Percentiles rank a stretch among this genome's conserved stretches.
Conservation (phyloP, 176 grass and related monocot species). For the Musa schizocarpa region DNA sequence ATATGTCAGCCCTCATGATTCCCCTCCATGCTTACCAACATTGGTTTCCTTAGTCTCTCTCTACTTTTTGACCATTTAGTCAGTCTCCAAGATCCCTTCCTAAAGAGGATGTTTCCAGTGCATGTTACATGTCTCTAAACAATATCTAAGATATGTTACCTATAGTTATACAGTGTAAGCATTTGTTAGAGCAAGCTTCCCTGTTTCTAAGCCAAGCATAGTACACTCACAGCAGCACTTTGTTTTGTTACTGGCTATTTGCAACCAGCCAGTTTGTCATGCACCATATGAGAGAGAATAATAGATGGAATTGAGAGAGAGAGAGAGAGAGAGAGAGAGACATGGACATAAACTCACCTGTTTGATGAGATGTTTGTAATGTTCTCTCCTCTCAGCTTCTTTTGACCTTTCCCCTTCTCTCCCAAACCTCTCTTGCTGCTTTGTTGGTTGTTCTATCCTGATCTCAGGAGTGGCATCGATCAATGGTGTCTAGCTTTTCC, state of each 20-base stretch:
- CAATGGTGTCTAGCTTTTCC: background rate
- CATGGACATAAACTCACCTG: background rate
- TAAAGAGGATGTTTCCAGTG: background rate
- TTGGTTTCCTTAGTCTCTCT: background rate
- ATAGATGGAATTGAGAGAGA: background rate
- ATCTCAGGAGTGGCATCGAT: too few relatives aligned
- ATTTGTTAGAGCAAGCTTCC: background rate
- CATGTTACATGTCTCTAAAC: slow-evolving; percentile 1
- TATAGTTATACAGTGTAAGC: background rate
- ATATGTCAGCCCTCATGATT: background rate
- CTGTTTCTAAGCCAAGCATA: too few relatives aligned
- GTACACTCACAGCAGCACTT: too few relatives aligned
- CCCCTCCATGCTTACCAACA: background rate
- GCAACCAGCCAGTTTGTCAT: too few relatives aligned
- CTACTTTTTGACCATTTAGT: background rate
- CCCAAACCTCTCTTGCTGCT: background rate
- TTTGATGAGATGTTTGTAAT: background rate
- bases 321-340: background rate
- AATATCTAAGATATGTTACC: background rate
- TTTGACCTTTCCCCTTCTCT: background rate
- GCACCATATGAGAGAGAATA: too few relatives aligned
- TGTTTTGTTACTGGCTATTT: too few relatives aligned
- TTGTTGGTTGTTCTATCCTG: background rate
- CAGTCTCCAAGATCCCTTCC: slow-evolving; percentile 1
- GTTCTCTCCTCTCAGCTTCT: too few relatives aligned